Conservation (phyloP, 2,329 filamentous ascomycete species). For the Trichophyton simii region DNA sequence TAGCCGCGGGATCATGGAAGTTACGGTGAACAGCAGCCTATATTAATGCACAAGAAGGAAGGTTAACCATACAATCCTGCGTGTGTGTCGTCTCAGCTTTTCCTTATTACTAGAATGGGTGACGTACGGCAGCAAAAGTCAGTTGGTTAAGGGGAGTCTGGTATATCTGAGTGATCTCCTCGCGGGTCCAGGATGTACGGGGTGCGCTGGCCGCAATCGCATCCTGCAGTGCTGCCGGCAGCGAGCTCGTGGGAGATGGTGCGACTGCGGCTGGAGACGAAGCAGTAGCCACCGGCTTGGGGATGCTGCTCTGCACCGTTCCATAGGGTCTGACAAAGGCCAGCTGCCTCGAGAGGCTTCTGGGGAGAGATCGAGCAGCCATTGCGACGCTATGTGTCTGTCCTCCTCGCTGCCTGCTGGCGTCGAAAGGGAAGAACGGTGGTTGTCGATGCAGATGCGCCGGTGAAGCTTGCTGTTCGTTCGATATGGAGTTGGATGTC, state of each 20-base stretch:
- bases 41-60: background rate
- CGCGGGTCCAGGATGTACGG: slow-evolving; percentile 64
- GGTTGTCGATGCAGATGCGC: background rate
- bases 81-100: background rate
- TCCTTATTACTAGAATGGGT: background rate
- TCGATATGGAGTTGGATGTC: too few species aligned
- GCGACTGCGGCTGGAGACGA: slow-evolving; percentile 15
- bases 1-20: slow-evolving; percentile 70
- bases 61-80: background rate
- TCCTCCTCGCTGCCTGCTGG: background rate
- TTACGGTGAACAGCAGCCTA: slow-evolving; percentile 67
- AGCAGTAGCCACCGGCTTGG: slow-evolving; percentile 13
- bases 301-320: slow-evolving; percentile 23
- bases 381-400: slow-evolving; percentile 2
- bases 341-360: slow-evolving; percentile 20
- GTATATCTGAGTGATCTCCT: slow-evolving; percentile 73
- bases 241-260: slow-evolving; percentile 13
- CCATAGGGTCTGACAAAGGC: slow-evolving; percentile 24
- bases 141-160: slow-evolving; percentile 70
- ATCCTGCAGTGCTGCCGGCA: slow-evolving; percentile 23
- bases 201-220: slow-evolving; percentile 33
- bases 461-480: background rate
- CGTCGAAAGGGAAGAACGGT: background rate
- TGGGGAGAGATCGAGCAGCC: slow-evolving; percentile 15
- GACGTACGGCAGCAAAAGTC: slow-evolving; percentile 54